Evolutionary conservation across 2,329 filamentous ascomycete genomes (phyloP).

Genomic region (Paecilomyces niveus): DNA sequence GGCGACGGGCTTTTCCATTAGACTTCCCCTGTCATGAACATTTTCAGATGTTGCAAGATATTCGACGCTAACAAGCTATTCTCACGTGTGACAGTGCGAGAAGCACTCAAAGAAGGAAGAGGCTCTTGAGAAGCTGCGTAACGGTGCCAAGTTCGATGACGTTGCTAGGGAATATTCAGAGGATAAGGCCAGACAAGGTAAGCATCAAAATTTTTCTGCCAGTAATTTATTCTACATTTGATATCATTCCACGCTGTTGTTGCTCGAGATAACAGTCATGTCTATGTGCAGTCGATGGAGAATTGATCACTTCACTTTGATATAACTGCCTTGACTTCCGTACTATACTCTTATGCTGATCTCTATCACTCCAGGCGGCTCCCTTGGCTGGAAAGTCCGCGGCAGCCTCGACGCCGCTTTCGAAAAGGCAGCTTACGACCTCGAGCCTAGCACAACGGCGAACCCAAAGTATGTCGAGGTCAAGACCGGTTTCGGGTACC

Average conservation of each 20-base stretch:
- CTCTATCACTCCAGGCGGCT: constrained; percentile 42
- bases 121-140: constrained; percentile 53
- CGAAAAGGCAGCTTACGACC: constrained; percentile 55
- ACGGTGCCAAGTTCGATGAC: constrained; percentile 57
- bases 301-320: no score
- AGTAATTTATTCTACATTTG: constrained; percentile 5
- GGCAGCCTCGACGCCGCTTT: constrained; percentile 52
- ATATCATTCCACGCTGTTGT: neutral
- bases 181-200: constrained; percentile 56
- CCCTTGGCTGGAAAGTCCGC: constrained; percentile 56
- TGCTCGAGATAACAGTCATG: no score
- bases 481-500: constrained; percentile 60
- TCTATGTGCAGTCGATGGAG: no score
- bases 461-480: constrained; percentile 56
- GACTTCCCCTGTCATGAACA: neutral
- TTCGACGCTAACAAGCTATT: neutral
- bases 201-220: constrained; percentile 3
- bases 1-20: no score
- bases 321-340: no score
- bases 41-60: neutral
- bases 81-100: constrained; percentile 40
- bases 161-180: constrained; percentile 59
- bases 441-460: constrained; percentile 54
- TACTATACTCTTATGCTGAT: neutral
- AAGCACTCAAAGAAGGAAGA: constrained; percentile 61